A percentile compares a stretch with the other conserved stretches of the same genome.
These are phyloP conservation scores for Cornus kousa DNA, from an alignment of 148 eudicot species.

Conservation along the genomic window DNA sequence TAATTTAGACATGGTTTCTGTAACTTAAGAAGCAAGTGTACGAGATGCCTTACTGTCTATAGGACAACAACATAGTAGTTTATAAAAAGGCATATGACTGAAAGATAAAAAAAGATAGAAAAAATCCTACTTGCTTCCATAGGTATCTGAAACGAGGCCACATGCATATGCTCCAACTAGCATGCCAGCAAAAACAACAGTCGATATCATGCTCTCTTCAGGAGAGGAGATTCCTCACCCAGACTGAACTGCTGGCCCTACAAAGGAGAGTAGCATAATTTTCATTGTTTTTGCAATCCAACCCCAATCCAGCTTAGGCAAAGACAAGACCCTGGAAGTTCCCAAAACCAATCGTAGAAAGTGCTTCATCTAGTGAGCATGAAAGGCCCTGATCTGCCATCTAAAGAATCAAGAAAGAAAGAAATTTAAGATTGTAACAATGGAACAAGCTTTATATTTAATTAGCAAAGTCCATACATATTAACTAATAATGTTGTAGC, in stretches of 20 bases:
- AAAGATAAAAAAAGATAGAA: not conserved
- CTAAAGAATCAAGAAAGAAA: constrained; percentile 13
- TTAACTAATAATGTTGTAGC: too few relatives aligned
- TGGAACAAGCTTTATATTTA: too few relatives aligned
- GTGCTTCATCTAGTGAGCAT: constrained; percentile 28
- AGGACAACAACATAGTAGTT: not conserved
- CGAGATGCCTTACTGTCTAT: not conserved
- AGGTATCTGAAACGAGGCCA: constrained; percentile 38
- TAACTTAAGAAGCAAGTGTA: not conserved
- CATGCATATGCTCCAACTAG: constrained; percentile 42
- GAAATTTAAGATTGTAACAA: not conserved
- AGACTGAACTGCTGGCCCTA: constrained; percentile 35
- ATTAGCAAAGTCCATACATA: too few relatives aligned
- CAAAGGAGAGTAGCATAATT: constrained; percentile 39
- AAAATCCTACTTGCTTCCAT: constrained; percentile 34
- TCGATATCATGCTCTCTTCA: constrained; percentile 37
- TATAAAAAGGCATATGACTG: not conserved
- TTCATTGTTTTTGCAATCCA: constrained; percentile 47
- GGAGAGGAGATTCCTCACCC: constrained; percentile 36
- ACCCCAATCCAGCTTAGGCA: constrained; percentile 43
- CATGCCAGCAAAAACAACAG: constrained; percentile 42
- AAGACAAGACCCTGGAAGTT: constrained; percentile 33
- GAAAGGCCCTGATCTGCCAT: constrained; percentile 15
- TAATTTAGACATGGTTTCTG: not conserved
- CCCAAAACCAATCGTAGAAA: constrained; percentile 36